Evolutionary conservation across 2,329 filamentous ascomycete species (phyloP), one percentile per base, ranked within the genome.

Genomic region (Ceratocystiopsis sp.): DNA sequence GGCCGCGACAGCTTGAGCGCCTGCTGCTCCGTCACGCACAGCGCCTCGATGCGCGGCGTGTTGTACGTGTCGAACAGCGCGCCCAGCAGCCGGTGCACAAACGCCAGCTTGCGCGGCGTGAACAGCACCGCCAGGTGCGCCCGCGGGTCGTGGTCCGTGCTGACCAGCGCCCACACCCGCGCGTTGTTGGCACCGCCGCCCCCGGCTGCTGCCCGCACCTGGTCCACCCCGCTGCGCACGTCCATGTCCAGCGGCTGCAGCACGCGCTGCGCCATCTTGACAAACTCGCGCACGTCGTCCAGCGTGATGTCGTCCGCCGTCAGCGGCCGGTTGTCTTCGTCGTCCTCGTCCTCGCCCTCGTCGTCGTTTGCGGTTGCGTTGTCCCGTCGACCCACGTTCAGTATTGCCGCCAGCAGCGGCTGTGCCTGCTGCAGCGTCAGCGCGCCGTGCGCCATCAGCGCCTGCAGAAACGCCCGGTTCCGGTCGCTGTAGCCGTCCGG

Each of bases 1-100:
- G 74, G 71, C 40, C 72, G 63, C 11, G 74, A 66, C 40, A 93
- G 63, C 51, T 84, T 78, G 42, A 82, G 66, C 3, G 87, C 87
- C 54, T 94, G 78, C 58, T 85, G 84, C 38, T 75, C 71, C 13
- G 76, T 81, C 4, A 96, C 65, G 4, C 84, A 86, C 73, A 95
- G 79, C 21, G 85, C 73, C 60, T 98, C 89, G 54, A 78, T 75
- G n/a, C 75, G 68, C 10, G 67, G 69, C 0, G 78, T 84, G 56
- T 96, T 96, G 63, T 85, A 78, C 17, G 75, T 80, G 49, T 93
- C 84, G 56, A 96, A 98, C 74, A 98, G 93, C 52, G 73, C 77
- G 57, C 95, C 87, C 1, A 98, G 71, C 3, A 95, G 59, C 10
- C 91, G 71, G 61, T 93, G 91, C 43, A 96, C 74, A 57, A 85